Evolutionary conservation across 495 filamentous ascomycete species (phyloP), one percentile per base, ranked within the genome.

Genomic region (Tuber brumale): DNA sequence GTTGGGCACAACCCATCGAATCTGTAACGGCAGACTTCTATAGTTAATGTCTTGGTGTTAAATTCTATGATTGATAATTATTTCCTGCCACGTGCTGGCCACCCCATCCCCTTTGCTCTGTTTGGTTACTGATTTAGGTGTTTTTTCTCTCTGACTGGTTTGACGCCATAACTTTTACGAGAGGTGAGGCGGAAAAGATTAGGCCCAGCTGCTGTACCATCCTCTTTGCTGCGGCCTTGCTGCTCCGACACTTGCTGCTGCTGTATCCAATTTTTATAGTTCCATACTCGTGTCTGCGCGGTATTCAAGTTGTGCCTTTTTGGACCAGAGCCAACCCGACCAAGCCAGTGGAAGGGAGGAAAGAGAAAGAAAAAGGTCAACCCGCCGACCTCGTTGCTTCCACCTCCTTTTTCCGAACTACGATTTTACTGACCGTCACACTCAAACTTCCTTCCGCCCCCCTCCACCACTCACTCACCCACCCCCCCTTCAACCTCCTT

Each of bases 381-480:
- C 57, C 27, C 27, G 14, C 31, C 27, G 76, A 70, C 72, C 75
- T 76, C 70, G 74, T 76, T 82, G 79, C 79, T 78, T 76, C 74
- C 73, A 76, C 77, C 77, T 76, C 77, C 79, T 80, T 76, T 81
- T 81, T 76, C 69, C 57, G 57, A 66, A 35, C 57, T 35, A 66
- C 57, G 74, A 77, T 74, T 71, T 76, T 72, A 79, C 71, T 66
- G 57, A 66, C 77, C 78, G 81, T 82, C 76, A 76, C 81, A 76
- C 74, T 69, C 76, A 72, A 46, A 77, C 51, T 74, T 77, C 48
- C 69, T 70, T 71, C 75, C 77, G 77, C 79, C 76, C 82, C 77
- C 81, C 77, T 80, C 76, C 70, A 76, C 71, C 66, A 4, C 27
- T 27, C 57, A 31, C 57, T 57, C 61, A 12, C 51, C n/a, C 51